phyloP scores from a whole-genome alignment of 1,284 basidiomycete species.

The Trichosporon faecale region DNA sequence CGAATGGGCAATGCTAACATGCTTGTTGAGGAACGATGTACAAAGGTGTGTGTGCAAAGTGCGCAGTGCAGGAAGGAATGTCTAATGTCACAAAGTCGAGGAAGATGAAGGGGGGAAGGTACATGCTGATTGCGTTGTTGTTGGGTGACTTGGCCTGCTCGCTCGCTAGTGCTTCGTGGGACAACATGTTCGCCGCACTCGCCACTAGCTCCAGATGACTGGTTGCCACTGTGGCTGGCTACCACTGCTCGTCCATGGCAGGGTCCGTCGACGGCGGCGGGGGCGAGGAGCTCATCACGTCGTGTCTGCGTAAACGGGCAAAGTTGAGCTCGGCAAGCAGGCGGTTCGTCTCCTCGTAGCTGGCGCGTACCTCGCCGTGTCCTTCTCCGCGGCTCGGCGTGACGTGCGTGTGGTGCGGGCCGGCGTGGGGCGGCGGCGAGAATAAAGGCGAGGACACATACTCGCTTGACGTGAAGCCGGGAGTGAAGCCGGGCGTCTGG shows the following conservation, averaged over 20 bases:
- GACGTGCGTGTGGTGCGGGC: background rate
- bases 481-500: slow-evolving; percentile 15
- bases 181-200: too few relatives aligned
- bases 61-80: background rate
- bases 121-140: background rate
- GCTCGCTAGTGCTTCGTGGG: too few relatives aligned
- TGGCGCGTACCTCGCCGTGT: slow-evolving; percentile 28
- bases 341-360: slow-evolving; percentile 48
- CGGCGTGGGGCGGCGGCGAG: background rate
- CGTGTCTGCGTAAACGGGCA: slow-evolving; percentile 25
- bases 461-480: slow-evolving; percentile 18
- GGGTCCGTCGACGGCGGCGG: slow-evolving; percentile 1
- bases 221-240: too few relatives aligned
- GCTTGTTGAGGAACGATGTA: background rate
- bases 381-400: background rate
- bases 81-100: background rate
- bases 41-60: background rate
- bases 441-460: slow-evolving; percentile 16
- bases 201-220: too few relatives aligned
- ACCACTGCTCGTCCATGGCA: slow-evolving; percentile 8
- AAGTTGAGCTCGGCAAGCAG: slow-evolving; percentile 45
- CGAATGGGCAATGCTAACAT: slow-evolving; percentile 3
- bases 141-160: too few relatives aligned
- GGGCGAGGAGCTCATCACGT: background rate
- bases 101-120: background rate